A percentile compares a stretch with the other conserved stretches of the same genome.
Evolutionary conservation across 345 rosid species (phyloP).

Genomic region (Barbarea vulgaris): DNA sequence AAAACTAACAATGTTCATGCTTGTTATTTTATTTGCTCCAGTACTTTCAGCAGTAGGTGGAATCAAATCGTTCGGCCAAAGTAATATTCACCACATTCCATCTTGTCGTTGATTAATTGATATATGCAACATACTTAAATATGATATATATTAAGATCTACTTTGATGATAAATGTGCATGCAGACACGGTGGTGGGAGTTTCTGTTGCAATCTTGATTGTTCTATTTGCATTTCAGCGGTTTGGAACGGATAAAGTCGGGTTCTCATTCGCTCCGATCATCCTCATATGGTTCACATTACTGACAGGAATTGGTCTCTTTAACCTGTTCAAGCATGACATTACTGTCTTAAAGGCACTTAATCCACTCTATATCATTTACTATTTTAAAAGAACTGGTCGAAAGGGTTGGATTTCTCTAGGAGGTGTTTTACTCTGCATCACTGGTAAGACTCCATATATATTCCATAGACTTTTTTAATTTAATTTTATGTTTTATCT

Average conservation of each 20-base stretch:
- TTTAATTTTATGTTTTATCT: not conserved
- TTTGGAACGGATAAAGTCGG: constrained; percentile 84
- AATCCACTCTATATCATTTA: constrained; percentile 59
- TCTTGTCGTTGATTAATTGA: not conserved
- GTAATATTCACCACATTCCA: constrained; percentile 38
- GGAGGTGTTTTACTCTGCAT: constrained; percentile 76
- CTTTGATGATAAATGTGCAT: not conserved
- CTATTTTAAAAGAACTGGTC: constrained; percentile 61
- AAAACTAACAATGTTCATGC: not conserved
- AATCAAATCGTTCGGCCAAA: constrained; percentile 60
- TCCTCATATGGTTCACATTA: constrained; percentile 58
- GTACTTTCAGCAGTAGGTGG: constrained; percentile 86
- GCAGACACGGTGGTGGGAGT: constrained; percentile 70
- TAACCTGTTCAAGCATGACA: constrained; percentile 62
- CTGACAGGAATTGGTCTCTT: constrained; percentile 62
- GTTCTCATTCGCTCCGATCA: constrained; percentile 64
- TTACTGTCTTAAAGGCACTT: constrained; percentile 62
- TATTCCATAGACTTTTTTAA: not conserved
- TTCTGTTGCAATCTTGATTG: constrained; percentile 58
- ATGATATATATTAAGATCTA: not conserved
- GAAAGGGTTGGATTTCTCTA: constrained; percentile 60
- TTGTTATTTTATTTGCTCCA: constrained; percentile 24
- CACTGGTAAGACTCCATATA: constrained; percentile 53
- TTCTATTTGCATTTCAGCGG: constrained; percentile 55
- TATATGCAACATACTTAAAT: not conserved